Conservation (phyloP, 139 green algal species). For the Chlorella sorokiniana region DNA sequence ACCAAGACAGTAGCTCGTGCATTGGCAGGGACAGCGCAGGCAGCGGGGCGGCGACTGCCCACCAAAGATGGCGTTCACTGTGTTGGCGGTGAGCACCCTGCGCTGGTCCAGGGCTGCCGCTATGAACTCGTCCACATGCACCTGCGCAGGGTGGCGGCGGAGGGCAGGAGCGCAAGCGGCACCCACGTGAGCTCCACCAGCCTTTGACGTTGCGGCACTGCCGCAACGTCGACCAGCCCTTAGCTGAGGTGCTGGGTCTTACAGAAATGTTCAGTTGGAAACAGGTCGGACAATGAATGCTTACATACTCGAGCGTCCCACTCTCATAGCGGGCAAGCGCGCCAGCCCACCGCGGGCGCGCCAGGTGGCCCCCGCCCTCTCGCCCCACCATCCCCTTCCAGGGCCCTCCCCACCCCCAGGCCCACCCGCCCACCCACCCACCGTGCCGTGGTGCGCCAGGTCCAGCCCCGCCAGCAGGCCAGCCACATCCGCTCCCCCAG, state of each 20-base stretch:
- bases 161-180: no score
- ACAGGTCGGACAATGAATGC: no score
- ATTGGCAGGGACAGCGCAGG: neutral
- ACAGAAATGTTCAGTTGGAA: no score
- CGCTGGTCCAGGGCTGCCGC: constrained; percentile 63
- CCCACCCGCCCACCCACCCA: neutral
- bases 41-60: neutral
- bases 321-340: no score
- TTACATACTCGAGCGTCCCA: no score
- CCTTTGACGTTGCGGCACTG: no score
- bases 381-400: neutral
- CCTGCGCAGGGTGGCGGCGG: neutral
- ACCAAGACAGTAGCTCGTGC: neutral
- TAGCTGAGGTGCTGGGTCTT: no score
- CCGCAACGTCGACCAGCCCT: no score
- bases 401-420: neutral
- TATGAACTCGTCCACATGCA: constrained; percentile 63
- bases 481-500: constrained; percentile 26
- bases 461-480: constrained; percentile 35
- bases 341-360: no score
- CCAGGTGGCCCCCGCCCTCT: no score
- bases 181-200: no score
- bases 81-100: constrained; percentile 38
- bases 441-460: constrained; percentile 19
- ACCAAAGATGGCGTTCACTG: constrained; percentile 41